Evolutionary conservation across 441 rosid species (phyloP).

Genomic region (Populus hybrid): DNA sequence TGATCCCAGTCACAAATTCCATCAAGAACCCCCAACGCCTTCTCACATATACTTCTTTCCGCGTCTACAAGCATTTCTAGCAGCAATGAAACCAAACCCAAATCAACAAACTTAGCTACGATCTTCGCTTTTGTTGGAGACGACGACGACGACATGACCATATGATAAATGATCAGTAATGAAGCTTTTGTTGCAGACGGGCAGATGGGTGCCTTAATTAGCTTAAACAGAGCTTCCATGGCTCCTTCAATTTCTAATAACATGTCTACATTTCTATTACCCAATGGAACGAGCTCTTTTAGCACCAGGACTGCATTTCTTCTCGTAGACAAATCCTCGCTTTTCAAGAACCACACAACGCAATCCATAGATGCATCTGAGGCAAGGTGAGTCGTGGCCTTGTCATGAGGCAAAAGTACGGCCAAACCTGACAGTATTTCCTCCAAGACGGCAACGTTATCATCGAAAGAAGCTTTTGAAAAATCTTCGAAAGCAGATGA

Average conservation of each 20-base stretch:
- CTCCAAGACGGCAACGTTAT: constrained; percentile 35
- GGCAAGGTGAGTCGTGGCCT: constrained; percentile 37
- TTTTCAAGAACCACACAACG: constrained; percentile 45
- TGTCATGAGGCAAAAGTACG: constrained; percentile 41
- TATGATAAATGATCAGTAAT: constrained; percentile 39
- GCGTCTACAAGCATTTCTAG: constrained; percentile 49
- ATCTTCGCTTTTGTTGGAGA: constrained; percentile 18
- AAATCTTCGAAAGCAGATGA: constrained; percentile 43
- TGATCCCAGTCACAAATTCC: constrained; percentile 39
- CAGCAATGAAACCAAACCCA: constrained; percentile 51
- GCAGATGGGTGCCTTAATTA: constrained; percentile 63
- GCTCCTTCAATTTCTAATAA: constrained; percentile 51
- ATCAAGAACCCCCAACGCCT: constrained; percentile 55
- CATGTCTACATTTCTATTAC: constrained; percentile 24
- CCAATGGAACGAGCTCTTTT: constrained; percentile 43
- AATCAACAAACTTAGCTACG: constrained; percentile 28
- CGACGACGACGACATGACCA: constrained; percentile 20
- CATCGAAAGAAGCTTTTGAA: constrained; percentile 27
- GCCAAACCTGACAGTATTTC: constrained; percentile 52
- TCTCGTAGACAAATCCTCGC: constrained; percentile 43
- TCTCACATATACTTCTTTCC: constrained; percentile 59
- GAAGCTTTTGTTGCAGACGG: constrained; percentile 58
- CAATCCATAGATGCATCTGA: constrained; percentile 43
- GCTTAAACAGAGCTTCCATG: constrained; percentile 44
- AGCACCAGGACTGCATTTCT: constrained; percentile 54